phyloP scores from a whole-genome alignment of 1,284 basidiomycete species.

The Sporisorium graminicola region DNA sequence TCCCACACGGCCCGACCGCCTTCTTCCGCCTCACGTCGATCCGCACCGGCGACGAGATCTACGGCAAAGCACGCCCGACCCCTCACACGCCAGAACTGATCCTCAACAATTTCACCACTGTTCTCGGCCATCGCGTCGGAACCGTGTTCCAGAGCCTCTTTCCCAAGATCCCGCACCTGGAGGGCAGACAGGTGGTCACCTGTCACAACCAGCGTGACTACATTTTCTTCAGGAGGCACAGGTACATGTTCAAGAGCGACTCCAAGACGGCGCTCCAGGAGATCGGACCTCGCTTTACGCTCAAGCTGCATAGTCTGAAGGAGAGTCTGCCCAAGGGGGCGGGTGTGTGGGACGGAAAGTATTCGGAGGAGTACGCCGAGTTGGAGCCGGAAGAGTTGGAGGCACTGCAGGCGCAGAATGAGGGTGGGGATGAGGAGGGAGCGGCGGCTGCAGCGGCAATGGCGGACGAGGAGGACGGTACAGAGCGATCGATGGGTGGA shows the following conservation, averaged over 20 bases:
- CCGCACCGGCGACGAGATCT: conserved; percentile 84
- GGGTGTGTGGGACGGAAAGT: conserved; percentile 76
- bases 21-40: conserved; percentile 96
- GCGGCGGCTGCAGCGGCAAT: conserved; percentile 2
- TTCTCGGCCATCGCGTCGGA: conserved; percentile 91
- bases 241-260: conserved; percentile 88
- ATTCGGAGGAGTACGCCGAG: conserved; percentile 62
- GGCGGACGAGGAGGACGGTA: too few species aligned
- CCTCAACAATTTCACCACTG: conserved; percentile 93
- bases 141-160: conserved; percentile 95
- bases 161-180: conserved; percentile 93
- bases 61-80: conserved; percentile 88
- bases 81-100: conserved; percentile 95
- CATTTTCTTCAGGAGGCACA: conserved; percentile 95
- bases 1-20: conserved; percentile 92
- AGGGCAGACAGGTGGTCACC: conserved; percentile 96
- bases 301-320: conserved; percentile 90
- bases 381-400: conserved; percentile 58
- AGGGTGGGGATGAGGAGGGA: conserved; percentile 8
- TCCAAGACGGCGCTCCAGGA: conserved; percentile 91
- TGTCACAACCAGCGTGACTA: conserved; percentile 98
- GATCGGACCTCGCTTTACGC: conserved; percentile 96
- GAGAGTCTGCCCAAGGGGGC: conserved; percentile 81
- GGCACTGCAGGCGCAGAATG: conserved; percentile 24
- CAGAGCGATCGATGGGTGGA: neutral